phyloP scores from a whole-genome alignment of 495 filamentous ascomycete genomes.

The Trichoderma virens region DNA sequence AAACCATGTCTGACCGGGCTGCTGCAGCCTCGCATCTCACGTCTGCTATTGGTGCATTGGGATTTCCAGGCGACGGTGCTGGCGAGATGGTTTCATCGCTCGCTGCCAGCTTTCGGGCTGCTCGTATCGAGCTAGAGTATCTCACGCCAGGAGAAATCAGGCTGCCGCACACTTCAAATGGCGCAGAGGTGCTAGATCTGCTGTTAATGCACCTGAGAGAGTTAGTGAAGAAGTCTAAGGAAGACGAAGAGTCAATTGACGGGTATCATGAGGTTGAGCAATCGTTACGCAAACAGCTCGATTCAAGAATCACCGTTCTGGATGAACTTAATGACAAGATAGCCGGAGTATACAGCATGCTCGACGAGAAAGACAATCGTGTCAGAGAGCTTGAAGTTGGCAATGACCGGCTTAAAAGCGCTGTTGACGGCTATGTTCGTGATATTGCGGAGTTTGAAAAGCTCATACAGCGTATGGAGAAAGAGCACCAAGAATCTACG shows the following conservation, averaged over 20 bases:
- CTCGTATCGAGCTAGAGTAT: slow-evolving; percentile 60
- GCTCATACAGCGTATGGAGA: slow-evolving; percentile 52
- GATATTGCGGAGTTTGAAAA: slow-evolving; percentile 57
- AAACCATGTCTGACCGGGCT: slow-evolving; percentile 32
- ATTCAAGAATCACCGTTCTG: slow-evolving; percentile 33
- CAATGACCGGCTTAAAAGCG: slow-evolving; percentile 52
- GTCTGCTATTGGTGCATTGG: slow-evolving; percentile 37
- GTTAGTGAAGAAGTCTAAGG: slow-evolving; percentile 38
- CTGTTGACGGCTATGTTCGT: slow-evolving; percentile 53
- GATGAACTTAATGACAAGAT: slow-evolving; percentile 37
- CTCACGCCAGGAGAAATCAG: slow-evolving; percentile 54
- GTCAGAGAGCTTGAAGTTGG: slow-evolving; percentile 50
- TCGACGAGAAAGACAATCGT: slow-evolving; percentile 42
- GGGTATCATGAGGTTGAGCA: slow-evolving; percentile 44
- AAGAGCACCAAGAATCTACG: slow-evolving; percentile 32
- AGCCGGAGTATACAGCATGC: slow-evolving; percentile 23
- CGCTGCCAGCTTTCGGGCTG: slow-evolving; percentile 48
- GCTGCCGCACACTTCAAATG: slow-evolving; percentile 35
- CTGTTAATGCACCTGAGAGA: slow-evolving; percentile 34
- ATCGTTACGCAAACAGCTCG: slow-evolving; percentile 40
- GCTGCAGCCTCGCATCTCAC: slow-evolving; percentile 28
- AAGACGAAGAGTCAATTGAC: slow-evolving; percentile 48
- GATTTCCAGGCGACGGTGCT: slow-evolving; percentile 44
- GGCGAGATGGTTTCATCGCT: slow-evolving; percentile 47
- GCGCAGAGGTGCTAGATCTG: slow-evolving; percentile 40